Evolutionary conservation across 1,284 basidiomycete species (phyloP), one percentile per base, ranked within the genome.

Genomic region (Ceratobasidium papillatum): DNA sequence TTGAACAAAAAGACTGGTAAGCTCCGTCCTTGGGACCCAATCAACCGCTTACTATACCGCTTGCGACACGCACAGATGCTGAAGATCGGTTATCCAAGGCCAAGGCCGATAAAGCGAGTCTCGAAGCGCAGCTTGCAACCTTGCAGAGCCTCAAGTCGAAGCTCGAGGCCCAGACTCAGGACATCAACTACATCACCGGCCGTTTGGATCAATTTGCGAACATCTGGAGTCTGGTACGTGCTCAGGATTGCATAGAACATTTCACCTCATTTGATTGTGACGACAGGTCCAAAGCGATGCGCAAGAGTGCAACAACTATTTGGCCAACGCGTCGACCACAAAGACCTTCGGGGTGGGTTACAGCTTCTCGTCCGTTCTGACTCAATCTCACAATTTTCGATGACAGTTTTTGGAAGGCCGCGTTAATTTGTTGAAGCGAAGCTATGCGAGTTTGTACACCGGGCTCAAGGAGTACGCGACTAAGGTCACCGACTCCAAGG

Each of bases 191-290:
- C 61, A 63, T 63, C 12, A n/a, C 9, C 61, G 32, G n/a, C 17
- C 43, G 61, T 12, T 25, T 63, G 3, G 61, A 63, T 47, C 61
- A 63, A 30, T 63, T 63, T 38, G 61, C 61, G 22, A 63, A 43
- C 43, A 63, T 63, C 19, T 63, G n/a, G n/a, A n/a, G n/a, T n/a
- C n/a, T n/a, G n/a, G n/a, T n/a, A 49, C 47, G 47, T 49, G 47
- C 47, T 49, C 47, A n/a, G 47, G 47, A n/a, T 49, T 49, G 47
- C 22, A n/a, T 49, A 49, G 47, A 49, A n/a, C 47, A n/a, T 49
- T 19, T 11, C 22, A n/a, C 22, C 47, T 49, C 22, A 49, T 49
- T 49, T 49, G 47, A 56, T 56, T 8, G 52, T 25, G 25, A 32
- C 22, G 12, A 56, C 30, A 56, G 52, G 52, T 56, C 25, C 25